phyloP scores from a whole-genome alignment of 192 early-diverging fungal genomes.

The Backusella australiensis region DNA sequence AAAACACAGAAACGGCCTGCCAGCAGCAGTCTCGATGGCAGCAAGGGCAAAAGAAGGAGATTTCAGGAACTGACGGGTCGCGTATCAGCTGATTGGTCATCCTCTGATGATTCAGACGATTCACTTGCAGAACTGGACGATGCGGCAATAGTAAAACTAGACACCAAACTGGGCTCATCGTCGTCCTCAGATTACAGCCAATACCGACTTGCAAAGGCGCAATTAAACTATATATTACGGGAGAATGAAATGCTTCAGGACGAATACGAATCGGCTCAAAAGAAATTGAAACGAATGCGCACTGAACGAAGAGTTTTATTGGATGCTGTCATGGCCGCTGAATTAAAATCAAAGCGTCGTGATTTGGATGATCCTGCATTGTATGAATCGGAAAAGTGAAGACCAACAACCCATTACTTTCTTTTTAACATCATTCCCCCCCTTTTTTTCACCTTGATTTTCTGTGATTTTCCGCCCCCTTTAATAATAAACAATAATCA shows the following conservation, averaged over 20 bases:
- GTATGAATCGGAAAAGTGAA: neutral
- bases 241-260: constrained; percentile 47
- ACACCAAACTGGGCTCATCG: neutral
- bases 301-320: constrained; percentile 43
- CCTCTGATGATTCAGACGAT: neutral
- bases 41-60: constrained; percentile 2
- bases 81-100: neutral
- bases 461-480: neutral
- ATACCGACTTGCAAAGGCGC: constrained; percentile 40
- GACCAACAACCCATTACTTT: no score
- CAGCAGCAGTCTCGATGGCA: neutral
- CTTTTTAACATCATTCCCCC: neutral
- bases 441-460: neutral
- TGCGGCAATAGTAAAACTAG: neutral
- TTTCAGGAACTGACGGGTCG: neutral
- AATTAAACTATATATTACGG: constrained; percentile 40
- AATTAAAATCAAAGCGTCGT: constrained; percentile 8
- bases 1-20: constrained; percentile 8
- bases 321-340: constrained; percentile 37
- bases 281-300: constrained; percentile 35
- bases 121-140: neutral
- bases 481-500: neutral
- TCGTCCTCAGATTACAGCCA: constrained; percentile 10
- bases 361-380: constrained; percentile 6
- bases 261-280: constrained; percentile 34